Evolutionary conservation across 768 basidiomycete species (phyloP), one percentile per base, ranked within the genome.

Genomic region (Antrodiella citrinella): DNA sequence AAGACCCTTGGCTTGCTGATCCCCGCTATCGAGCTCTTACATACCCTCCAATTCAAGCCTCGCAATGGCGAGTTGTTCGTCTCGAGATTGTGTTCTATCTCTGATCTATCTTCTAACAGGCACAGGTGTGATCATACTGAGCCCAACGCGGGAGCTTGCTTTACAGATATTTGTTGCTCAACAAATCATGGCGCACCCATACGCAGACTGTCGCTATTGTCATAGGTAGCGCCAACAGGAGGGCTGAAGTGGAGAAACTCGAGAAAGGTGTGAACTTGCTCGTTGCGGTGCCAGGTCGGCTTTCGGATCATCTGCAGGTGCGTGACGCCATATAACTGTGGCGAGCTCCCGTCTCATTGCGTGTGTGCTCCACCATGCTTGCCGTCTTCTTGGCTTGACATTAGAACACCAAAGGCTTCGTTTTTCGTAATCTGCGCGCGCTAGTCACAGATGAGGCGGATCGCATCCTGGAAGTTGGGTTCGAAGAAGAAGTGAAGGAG

Each of bases 391-490:
- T n/a, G n/a, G n/a, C n/a, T n/a, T n/a, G n/a, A n/a, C n/a, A n/a
- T 18, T 38, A 38, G 35, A 38, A 38, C 35, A 91, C 91, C 18
- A 89, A 91, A 68, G 92, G 91, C 18, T 94, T 94, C 59, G 80
- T 93, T 91, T 83, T 68, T 81, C 86, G 56, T 18, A 94, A 95
- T 67, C 66, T 95, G 48, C 90, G 90, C 63, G 90, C 90, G 1
- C 72, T 95, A 43, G 80, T 95, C 45, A 91, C 94, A 56, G 92
- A 95, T 60, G 92, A 95, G 68, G 92, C 92, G n/a, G 92, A 95
- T 66, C 73, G 82, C 26, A 94, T 95, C 69, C 72, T 95, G 67
- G 92, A 94, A 67, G 83, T 93, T 57, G 92, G 92, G 45, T 95
- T 95, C 70, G 92, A 95, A 63, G 91, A 94, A 63, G 86, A 95